Evolutionary conservation across 768 basidiomycete species (phyloP), one percentile per base, ranked within the genome.

Genomic region (Gloeopeniophorella convolvens): DNA sequence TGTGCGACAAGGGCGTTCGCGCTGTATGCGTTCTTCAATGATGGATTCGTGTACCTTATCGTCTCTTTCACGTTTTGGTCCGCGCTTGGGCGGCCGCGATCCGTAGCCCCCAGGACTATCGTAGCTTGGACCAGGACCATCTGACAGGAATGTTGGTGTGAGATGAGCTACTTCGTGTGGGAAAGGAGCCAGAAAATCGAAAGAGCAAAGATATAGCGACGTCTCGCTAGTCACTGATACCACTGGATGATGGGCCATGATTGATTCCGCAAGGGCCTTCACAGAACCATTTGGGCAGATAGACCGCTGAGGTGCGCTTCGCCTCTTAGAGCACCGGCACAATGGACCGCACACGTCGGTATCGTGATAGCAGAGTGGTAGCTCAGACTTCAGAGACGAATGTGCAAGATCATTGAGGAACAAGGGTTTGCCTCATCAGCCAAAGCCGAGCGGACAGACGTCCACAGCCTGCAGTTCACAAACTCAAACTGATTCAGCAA

Each of bases 1-100:
- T 3, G 93, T 97, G 45, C 96, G 80, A 68, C 96, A 97, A 1
- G 92, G 92, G 59, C 92, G 77, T 73, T 99, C 95, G 57, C 88
- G 82, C 65, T 90, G 83, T 59, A 93, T 88, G 55, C 95, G 84
- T 65, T 94, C 89, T 75, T 92, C 90, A 71, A 95, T 93, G 56
- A 92, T 83, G 32, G 86, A 85, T 62, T 87, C 85, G 75, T 90
- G 90, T 35, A 87, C 80, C 69, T 91, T 89, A 72, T 89, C 89
- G 68, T 90, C 86, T 71, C 79, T 78, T 67, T 88, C 85, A 65
- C 85, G 85, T 59, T 83, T 82, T 41, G 72, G 60, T 48, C 71
- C 72, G 50, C 79, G 81, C 60, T 73, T 69, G 48, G 58, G 63
- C 48, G 58, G 64, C 50, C 69, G 72, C 41, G 58, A 57, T 42